Percentiles rank a stretch among this genome's conserved stretches.
Evolutionary conservation across 2,329 filamentous ascomycete species (phyloP).

Genomic region (Geoglossum cookeanum): DNA sequence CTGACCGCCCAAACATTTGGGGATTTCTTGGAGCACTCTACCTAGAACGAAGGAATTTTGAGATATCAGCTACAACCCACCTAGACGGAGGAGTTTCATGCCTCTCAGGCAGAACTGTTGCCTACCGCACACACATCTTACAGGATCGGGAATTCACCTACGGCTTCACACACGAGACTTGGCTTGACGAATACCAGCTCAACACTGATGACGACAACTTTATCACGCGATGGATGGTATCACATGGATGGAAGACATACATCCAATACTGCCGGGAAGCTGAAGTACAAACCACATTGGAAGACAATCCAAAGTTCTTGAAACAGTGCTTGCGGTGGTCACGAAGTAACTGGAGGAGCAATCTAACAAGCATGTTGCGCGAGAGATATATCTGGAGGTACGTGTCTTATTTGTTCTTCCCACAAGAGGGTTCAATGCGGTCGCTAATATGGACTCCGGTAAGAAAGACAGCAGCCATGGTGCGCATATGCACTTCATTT

Average conservation of each 20-base stretch:
- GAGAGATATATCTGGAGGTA: slow-evolving; percentile 77
- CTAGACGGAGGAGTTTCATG: slow-evolving; percentile 93
- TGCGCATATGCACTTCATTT: slow-evolving; percentile 84
- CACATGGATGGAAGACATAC: slow-evolving; percentile 81
- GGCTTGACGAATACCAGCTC: slow-evolving; percentile 43
- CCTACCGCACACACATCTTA: slow-evolving; percentile 76
- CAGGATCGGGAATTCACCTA: slow-evolving; percentile 70
- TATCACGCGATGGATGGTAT: slow-evolving; percentile 65
- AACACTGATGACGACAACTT: no score
- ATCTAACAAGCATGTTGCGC: slow-evolving; percentile 39
- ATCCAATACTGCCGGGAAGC: slow-evolving; percentile 86
- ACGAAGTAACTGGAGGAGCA: slow-evolving; percentile 62
- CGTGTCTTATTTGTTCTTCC: slow-evolving; percentile 25
- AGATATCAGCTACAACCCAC: slow-evolving; percentile 87
- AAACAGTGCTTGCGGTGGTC: slow-evolving; percentile 92
- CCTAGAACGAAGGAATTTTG: slow-evolving; percentile 85
- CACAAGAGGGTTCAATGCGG: background rate
- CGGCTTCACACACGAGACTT: slow-evolving; percentile 80
- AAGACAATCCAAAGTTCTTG: slow-evolving; percentile 73
- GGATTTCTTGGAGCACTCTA: slow-evolving; percentile 86
- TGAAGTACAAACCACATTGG: slow-evolving; percentile 80
- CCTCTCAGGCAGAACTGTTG: slow-evolving; percentile 84
- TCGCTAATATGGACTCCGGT: background rate
- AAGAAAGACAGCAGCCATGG: slow-evolving; percentile 43
- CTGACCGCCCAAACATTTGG: slow-evolving; percentile 45